phyloP scores from a whole-genome alignment of 805 yeast species.

The Tetrapisispora nanseiensis region DNA sequence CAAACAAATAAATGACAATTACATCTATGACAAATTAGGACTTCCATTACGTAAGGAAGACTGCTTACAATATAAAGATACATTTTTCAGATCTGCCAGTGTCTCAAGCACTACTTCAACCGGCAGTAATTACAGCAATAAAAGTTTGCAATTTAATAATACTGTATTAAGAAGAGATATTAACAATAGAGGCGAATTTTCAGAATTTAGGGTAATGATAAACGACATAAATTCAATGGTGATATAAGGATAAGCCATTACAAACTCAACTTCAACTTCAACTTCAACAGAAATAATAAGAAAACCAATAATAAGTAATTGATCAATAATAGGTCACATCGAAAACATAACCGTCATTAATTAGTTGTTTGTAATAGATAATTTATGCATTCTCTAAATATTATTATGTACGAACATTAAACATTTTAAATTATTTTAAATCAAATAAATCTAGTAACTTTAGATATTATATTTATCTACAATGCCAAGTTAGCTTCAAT shows the following conservation, averaged over 20 bases:
- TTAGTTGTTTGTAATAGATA: background rate
- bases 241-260: too few species aligned
- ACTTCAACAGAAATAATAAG: too few species aligned
- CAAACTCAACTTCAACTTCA: too few species aligned
- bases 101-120: background rate
- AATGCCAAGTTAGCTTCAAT: too few species aligned
- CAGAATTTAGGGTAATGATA: slow-evolving; percentile 15
- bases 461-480: too few species aligned
- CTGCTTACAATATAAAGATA: too few species aligned
- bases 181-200: slow-evolving; percentile 12
- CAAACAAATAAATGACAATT: background rate
- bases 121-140: slow-evolving; percentile 1
- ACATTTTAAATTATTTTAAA: too few species aligned
- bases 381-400: background rate
- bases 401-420: too few species aligned
- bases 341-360: background rate
- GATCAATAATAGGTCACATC: too few species aligned
- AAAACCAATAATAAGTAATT: too few species aligned
- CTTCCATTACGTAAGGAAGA: background rate
- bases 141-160: slow-evolving; percentile 17
- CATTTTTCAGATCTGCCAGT: background rate
- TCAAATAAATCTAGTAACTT: too few species aligned
- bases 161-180: slow-evolving; percentile 18
- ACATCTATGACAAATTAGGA: background rate
- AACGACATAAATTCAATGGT: slow-evolving; percentile 11